phyloP scores from a whole-genome alignment of 164 flowering plant species.

The Chimonanthus praecox region DNA sequence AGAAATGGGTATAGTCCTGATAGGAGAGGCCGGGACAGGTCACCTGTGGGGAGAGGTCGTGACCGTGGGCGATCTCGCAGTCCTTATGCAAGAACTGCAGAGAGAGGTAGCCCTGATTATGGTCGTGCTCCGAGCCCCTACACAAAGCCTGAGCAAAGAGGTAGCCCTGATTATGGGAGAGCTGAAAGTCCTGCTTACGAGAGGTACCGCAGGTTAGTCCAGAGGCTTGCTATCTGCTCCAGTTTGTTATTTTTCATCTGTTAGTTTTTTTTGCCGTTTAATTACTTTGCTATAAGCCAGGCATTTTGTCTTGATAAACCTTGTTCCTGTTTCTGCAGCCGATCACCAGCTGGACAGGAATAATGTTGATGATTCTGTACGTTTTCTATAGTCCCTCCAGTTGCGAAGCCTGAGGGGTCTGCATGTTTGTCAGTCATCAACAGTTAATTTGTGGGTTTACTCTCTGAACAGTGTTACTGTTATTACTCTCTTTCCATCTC shows the following conservation, averaged over 20 bases:
- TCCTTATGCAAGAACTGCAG: conserved; percentile 28
- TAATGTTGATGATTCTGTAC: background rate
- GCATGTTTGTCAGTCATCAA: background rate
- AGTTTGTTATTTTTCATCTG: background rate
- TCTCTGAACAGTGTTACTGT: too few relatives aligned
- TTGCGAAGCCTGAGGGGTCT: background rate
- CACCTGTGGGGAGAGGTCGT: conserved; percentile 49
- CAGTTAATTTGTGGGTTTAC: too few relatives aligned
- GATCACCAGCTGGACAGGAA: conserved; percentile 12
- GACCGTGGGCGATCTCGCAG: conserved; percentile 28
- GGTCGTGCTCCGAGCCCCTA: conserved; percentile 48
- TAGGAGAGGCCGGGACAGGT: conserved; percentile 42
- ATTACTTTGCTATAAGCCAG: background rate
- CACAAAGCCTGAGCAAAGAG: conserved; percentile 27
- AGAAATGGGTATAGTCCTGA: conserved; percentile 68
- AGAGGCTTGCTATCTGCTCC: background rate
- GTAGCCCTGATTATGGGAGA: conserved; percentile 46
- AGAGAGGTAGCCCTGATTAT: conserved; percentile 86
- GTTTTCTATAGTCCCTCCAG: background rate
- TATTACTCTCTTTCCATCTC: too few relatives aligned
- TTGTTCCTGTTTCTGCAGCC: conserved; percentile 14
- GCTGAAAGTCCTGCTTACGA: conserved; percentile 23
- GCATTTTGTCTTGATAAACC: background rate
- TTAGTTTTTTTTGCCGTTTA: background rate
- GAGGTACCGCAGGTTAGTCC: conserved; percentile 19